Evolutionary conservation across 1,284 basidiomycete genomes (phyloP).

Genomic region (Puccinia sorghi): DNA sequence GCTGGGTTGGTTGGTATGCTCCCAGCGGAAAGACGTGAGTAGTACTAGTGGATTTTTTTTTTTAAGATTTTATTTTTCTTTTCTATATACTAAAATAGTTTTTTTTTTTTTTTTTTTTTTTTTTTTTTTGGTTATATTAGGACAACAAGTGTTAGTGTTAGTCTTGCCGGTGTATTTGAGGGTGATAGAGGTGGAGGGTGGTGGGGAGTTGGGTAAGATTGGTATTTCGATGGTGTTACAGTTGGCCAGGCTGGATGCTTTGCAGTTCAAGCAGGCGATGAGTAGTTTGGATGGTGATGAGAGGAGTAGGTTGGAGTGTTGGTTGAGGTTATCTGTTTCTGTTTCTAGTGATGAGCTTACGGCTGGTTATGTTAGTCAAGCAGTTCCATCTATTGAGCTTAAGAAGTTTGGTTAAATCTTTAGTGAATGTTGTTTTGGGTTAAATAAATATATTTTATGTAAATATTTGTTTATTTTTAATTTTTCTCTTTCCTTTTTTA

Average conservation of each 20-base stretch:
- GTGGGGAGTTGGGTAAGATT: conserved; percentile 7
- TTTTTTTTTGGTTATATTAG: not conserved
- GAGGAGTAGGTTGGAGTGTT: conserved; percentile 12
- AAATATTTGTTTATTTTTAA: not conserved
- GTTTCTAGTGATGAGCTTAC: not conserved
- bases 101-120: too few species aligned
- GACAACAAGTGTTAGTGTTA: conserved; percentile 37
- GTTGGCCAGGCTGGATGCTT: conserved; percentile 22
- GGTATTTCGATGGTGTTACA: conserved; percentile 23
- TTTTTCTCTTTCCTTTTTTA: too few species aligned
- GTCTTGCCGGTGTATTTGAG: conserved; percentile 43
- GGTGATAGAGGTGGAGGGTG: conserved; percentile 7
- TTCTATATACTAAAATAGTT: not conserved
- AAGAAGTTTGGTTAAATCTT: conserved; percentile 39
- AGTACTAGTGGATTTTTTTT: too few species aligned
- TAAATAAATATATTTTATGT: not conserved
- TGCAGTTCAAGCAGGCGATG: conserved; percentile 33
- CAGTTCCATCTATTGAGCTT: conserved; percentile 34
- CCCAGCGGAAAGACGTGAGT: conserved; percentile 33
- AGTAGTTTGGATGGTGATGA: conserved; percentile 23
- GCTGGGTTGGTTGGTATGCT: conserved; percentile 23
- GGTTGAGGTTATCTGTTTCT: conserved; percentile 17
- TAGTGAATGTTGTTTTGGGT: conserved; percentile 3
- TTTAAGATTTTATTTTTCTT: not conserved
- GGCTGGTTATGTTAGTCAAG: not conserved